phyloP scores from a whole-genome alignment of 2,329 filamentous ascomycete genomes.

The Apiospora malaysiana region DNA sequence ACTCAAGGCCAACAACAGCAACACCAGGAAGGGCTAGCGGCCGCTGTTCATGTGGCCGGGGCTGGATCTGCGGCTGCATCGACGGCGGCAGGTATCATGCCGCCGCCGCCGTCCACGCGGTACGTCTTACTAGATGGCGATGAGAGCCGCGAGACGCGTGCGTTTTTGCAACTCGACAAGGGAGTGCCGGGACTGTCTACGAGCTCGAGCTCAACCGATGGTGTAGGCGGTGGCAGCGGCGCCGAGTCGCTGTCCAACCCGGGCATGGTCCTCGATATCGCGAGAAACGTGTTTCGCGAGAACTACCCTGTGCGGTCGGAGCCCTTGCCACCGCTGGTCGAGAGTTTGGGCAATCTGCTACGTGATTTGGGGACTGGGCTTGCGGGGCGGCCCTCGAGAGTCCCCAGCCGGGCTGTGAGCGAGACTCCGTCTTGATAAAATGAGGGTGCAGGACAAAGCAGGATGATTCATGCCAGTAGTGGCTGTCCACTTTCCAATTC shows the following conservation, averaged over 20 bases:
- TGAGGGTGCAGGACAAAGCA: neutral
- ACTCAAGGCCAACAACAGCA: conserved; percentile 19
- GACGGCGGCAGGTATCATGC: neutral
- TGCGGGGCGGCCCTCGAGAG: conserved; percentile 24
- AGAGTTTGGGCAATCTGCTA: conserved; percentile 34
- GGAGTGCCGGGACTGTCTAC: conserved; percentile 31
- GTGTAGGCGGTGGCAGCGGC: conserved; percentile 15
- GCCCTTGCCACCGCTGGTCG: conserved; percentile 39
- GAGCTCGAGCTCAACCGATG: neutral
- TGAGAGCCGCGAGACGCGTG: conserved; percentile 33
- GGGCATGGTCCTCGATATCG: conserved; percentile 31
- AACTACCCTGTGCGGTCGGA: conserved; percentile 36
- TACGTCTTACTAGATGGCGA: conserved; percentile 34
- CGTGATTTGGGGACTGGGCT: conserved; percentile 34
- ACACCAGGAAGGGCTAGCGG: conserved; percentile 2
- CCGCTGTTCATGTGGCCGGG: neutral
- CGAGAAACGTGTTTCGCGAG: conserved; percentile 32
- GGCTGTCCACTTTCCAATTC: too few species aligned
- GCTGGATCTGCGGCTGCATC: neutral
- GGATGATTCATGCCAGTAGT: too few species aligned
- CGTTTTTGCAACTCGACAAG: conserved; percentile 34
- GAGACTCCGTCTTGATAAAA: conserved; percentile 26
- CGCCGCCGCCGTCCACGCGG: conserved; percentile 15
- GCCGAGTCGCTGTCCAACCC: conserved; percentile 33
- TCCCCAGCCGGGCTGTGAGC: conserved; percentile 29